Base-by-base conservation (phyloP, 1,284 basidiomycete species). In the Wolfiporia cocos region DNA sequence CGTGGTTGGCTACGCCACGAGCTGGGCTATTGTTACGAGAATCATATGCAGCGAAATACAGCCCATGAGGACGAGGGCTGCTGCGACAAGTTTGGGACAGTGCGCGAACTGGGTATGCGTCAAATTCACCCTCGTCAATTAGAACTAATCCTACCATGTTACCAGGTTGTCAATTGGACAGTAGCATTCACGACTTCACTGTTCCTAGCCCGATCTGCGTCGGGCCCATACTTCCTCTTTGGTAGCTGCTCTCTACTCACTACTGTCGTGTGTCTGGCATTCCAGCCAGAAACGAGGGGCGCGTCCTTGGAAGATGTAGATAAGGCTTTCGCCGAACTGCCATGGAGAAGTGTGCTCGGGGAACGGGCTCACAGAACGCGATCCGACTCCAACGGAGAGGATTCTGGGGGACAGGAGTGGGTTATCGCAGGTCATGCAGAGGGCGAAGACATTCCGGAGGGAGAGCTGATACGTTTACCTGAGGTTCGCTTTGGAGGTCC, bases 181-280 rank as follows among this genome's bases (percentile, higher is more conserved):
- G 66, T 74, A 35, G 70, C 72, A 5, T 62, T 70, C 49, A 63
- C 70, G 6, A 70, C 71, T 2, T 71, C 71, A 7, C 56, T 70
- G 12, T 75, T 74, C 59, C 65, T 76, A 30, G 59, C 64, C 2
- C 51, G 57, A 26, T 70, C 66, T 4, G 61, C 62, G 4, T 72
- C 60, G 1, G 71, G 68, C 2, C 69, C 71, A 1, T 76, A 76
- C 52, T 75, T 75, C 52, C 55, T 73, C 42, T 76, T 73, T 39
- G 66, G 68, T 29, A 53, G 52, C 19, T 67, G 63, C 39, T 52
- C 63, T 24, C 58, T 64, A 35, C 42, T 71, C 36, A 64, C 65
- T 19, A 65, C 65, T 15, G 14, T 66, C 19, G 61, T 68, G 11
- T 72, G 68, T 46, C 46, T 64, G 24, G 58, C 66, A 2, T 69